A percentile compares a stretch with the other conserved stretches of the same genome.
These are phyloP conservation scores for Thermochaetoides dissita DNA, from an alignment of 2,329 filamentous ascomycete genomes.

Conservation along the genomic window DNA sequence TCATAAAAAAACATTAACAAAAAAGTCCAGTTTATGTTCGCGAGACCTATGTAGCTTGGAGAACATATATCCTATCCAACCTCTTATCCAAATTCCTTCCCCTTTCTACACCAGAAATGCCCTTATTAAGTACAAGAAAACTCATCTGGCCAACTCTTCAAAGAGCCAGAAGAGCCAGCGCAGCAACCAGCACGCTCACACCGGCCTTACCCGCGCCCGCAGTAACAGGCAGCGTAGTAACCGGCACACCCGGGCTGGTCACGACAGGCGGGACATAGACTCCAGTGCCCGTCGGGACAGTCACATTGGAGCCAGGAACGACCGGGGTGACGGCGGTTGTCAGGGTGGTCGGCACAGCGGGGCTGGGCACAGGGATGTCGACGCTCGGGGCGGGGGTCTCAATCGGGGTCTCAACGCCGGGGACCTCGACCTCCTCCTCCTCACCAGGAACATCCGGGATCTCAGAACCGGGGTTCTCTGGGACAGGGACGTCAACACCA, in stretches of 20 bases:
- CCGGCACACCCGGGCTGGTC: not conserved
- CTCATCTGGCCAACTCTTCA: too few relatives aligned
- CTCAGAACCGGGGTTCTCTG: too few relatives aligned
- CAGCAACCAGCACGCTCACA: conserved; percentile 1
- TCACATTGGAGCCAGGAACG: not conserved
- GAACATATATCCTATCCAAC: too few relatives aligned
- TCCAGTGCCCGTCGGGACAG: conserved; percentile 5
- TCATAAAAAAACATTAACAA: too few relatives aligned
- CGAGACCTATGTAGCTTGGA: too few relatives aligned
- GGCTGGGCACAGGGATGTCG: too few relatives aligned
- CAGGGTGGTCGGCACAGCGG: not conserved
- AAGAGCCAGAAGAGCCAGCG: not conserved
- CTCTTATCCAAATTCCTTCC: too few relatives aligned
- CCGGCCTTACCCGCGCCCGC: conserved; percentile 6
- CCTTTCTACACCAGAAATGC: too few relatives aligned
- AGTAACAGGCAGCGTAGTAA: conserved; percentile 1
- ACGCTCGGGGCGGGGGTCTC: not conserved
- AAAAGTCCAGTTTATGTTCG: too few relatives aligned
- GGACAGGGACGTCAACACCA: not conserved
- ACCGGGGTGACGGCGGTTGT: not conserved
- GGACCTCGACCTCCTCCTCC: not conserved
- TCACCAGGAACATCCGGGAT: not conserved
- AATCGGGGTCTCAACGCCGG: not conserved
- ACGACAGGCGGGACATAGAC: not conserved
- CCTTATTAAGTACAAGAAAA: too few relatives aligned